A percentile compares a stretch with the other conserved stretches of the same genome.
phyloP scores from a whole-genome alignment of 2,329 filamentous ascomycete species.

The Colletotrichum destructivum region DNA sequence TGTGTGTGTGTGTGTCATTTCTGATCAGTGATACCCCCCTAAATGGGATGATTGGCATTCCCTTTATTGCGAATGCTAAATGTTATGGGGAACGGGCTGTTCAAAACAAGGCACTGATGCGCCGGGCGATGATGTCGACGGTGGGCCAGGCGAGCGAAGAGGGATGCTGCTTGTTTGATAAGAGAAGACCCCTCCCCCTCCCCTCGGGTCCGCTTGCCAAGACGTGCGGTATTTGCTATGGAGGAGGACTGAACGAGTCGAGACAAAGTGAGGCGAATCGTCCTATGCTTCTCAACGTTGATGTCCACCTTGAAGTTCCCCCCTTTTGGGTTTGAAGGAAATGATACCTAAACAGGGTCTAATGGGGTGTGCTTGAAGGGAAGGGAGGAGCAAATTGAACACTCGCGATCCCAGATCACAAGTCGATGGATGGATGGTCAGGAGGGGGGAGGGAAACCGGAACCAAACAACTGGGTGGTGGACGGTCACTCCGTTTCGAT shows the following conservation, averaged over 20 bases:
- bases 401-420: neutral
- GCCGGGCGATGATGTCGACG: slow-evolving; percentile 17
- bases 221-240: neutral
- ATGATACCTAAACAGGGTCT: neutral
- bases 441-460: neutral
- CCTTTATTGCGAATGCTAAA: neutral
- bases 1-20: no score
- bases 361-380: no score
- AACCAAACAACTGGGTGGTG: slow-evolving; percentile 17
- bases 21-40: no score
- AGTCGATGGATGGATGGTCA: neutral
- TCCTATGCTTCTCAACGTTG: neutral
- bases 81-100: slow-evolving; percentile 1
- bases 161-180: neutral
- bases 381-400: neutral
- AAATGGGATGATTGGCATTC: neutral
- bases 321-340: neutral
- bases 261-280: neutral
- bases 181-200: neutral
- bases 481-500: neutral
- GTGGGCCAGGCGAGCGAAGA: slow-evolving; percentile 14
- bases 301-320: neutral
- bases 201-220: neutral
- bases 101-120: neutral
- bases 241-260: neutral